Base-by-base conservation (phyloP, 1,139 yeast species). In the Lodderomyces pseudojiufengensis region DNA sequence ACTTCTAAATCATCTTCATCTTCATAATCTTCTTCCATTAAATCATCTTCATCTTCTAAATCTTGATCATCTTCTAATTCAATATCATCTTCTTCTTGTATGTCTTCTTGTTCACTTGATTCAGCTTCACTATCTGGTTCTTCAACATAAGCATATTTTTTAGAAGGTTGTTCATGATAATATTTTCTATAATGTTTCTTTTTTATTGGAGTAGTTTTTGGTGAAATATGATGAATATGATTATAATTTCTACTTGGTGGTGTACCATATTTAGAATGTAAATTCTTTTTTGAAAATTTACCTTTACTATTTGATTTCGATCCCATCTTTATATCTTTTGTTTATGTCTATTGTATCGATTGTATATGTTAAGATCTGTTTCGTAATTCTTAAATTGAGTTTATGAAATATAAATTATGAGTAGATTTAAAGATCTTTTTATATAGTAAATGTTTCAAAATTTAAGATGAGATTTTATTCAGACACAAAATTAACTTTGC, bases 41-140 rank as follows among this genome's bases (percentile, higher is more conserved):
- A 13, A 7, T 14, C 6, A 13, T 8, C 13, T 3, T 23, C 31
- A 4, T 12, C 29, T 8, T 27, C 30, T 20, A 16, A 32, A 20
- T 31, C 27, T 9, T 34, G 32, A 15, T 29, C 33, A 9, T 29
- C 13, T 9, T 24, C 22, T 11, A 22, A 20, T 11, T 12, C 21
- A 16, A 12, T 21, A 14, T 14, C 26, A 25, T 24, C 33, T 8
- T 29, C 23, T 29, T 39, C 47, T 5, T 27, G 39, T 28, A 22
- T 32, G 4, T 36, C 46, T 22, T 32, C 41, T 11, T 42, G 44
- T 27, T 47, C 54, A 23, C 46, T 48, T 24, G 47, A 54, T 27
- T 57, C 64, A 32, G 52, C 53, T 33, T 56, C 60, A 35, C 52
- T 50, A 33, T 52, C 64, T 35, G 73, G 73, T 43, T 66, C 73